Evolutionary conservation across 805 yeast genomes (phyloP).

Genomic region (Nakazawaea laoshanensis): DNA sequence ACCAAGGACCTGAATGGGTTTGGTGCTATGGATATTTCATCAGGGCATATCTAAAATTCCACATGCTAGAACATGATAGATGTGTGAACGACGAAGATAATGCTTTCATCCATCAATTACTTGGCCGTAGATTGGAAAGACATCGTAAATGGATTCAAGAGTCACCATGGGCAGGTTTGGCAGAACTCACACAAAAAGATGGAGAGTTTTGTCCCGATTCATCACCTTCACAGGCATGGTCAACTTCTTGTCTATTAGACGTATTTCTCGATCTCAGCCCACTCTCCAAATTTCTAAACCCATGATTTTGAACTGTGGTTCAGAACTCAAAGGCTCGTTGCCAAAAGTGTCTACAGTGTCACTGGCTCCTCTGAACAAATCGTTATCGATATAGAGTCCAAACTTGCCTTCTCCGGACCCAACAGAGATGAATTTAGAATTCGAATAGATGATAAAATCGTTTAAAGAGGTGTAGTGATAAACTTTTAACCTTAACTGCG

Average conservation of each 20-base stretch:
- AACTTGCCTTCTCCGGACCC: conserved; percentile 93
- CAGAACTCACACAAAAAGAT: conserved; percentile 86
- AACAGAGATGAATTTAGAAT: conserved; percentile 65
- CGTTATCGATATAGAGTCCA: conserved; percentile 82
- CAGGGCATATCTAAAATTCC: conserved; percentile 61
- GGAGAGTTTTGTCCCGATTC: conserved; percentile 80
- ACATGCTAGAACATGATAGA: conserved; percentile 27
- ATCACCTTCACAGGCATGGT: conserved; percentile 97
- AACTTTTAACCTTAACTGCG: conserved; percentile 54
- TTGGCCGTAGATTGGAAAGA: conserved; percentile 52
- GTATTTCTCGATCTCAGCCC: conserved; percentile 58
- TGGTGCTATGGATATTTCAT: conserved; percentile 87
- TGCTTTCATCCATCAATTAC: conserved; percentile 43
- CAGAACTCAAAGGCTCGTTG: conserved; percentile 61
- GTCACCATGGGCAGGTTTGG: conserved; percentile 90
- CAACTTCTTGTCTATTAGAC: conserved; percentile 78
- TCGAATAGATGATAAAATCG: conserved; percentile 79
- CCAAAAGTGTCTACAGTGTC: conserved; percentile 81
- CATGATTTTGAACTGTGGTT: conserved; percentile 60
- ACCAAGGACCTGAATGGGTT: conserved; percentile 99
- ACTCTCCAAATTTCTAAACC: conserved; percentile 85
- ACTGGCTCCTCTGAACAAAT: conserved; percentile 68
- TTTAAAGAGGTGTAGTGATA: conserved; percentile 84
- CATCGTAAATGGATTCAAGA: conserved; percentile 63
- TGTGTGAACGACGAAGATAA: conserved; percentile 23